Base-by-base conservation (phyloP, 2,329 filamentous ascomycete species). In the Aspergillus sp. region DNA sequence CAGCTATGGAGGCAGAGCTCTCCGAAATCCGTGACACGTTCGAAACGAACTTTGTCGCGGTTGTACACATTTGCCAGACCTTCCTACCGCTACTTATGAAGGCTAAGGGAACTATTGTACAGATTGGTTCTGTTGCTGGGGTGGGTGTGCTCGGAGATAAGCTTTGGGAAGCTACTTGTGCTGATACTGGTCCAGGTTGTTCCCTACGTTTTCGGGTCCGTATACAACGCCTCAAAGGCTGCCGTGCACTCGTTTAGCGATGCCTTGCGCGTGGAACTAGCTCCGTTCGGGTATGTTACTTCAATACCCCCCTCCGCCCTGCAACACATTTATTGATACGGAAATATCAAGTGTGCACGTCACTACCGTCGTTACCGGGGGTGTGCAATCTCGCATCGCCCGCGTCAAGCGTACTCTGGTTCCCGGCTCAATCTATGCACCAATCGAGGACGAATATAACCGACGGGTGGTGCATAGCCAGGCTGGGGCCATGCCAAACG, bases 201-300 rank as follows among this genome's bases (percentile, higher is more conserved):
- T 47, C 78, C 78, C 10, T 79, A 79, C 59, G 76, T 79, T 39
- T 79, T 79, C 60, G 77, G 77, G 13, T 79, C 77, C 2, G 74
- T 78, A 15, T 88, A 88, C 75, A 85, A 85, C 66, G 83, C 84
- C 7, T 82, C 81, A 39, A 87, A 87, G 70, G 85, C 84, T 0
- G 85, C 86, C 0, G 68, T 88, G 38, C 84, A 87, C 68, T 77
- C 80, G 1, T 88, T 84, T 70, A 82, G 80, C 59, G 80, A 87
- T 61, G 85, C 84, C 0, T 70, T 87, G 50, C 80, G 86, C 12
- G 80, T 87, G 17, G 85, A 88, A 67, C 73, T 87, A 71, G 76
- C 74, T 59, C 85, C 84, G 1, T 77, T 78, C 48, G 76, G 75
- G 77, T 79, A 70, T 30, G 72, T 65, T 41, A 47, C 21, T 23